Evolutionary conservation across 2,329 filamentous ascomycete species (phyloP), one percentile per base, ranked within the genome.

Genomic region (Cladosporium phlei): DNA sequence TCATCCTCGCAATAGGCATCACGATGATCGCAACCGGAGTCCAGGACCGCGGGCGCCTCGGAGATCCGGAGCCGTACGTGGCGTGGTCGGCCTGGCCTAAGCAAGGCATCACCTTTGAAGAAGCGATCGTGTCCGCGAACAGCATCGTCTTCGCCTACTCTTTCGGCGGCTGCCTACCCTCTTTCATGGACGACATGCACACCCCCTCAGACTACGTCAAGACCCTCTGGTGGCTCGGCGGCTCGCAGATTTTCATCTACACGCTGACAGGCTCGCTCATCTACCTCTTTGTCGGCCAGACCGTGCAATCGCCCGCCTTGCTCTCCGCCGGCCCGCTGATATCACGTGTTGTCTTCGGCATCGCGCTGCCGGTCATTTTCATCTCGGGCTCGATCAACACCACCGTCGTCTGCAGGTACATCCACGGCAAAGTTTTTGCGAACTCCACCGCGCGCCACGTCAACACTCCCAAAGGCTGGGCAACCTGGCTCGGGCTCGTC

Each of bases 341-440:
- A 32, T 70, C 74, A 30, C 84, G 84, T 60, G 66, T 82, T n/a
- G 80, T 82, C 14, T 86, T 80, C 65, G 83, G 81, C 27, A 69
- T 86, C 50, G 83, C 83, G 0, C 71, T 84, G 2, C 83, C 82
- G 8, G 85, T 83, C 37, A 86, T 86, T 45, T 71, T 86, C 43
- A 79, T 86, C 43, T 80, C 82, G 0, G 83, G 83, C 43, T 81
- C 84, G 6, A 82, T 86, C 52, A 83, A 85, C 59, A 81, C 77
- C 16, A 80, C 52, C 7, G 55, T 58, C n/a, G 54, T 53, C 9
- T 50, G 49, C 5, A 43, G 53, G 55, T 84, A 83, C 58, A 69
- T 86, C 51, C 85, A 83, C 55, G 67, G 79, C 2, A 75, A 82
- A 21, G 58, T 83, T 10, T 84, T 83, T 66, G 67, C 72, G n/a